These are phyloP conservation scores for Theobroma cacao DNA, from an alignment of 345 rosid species.

Conservation along the genomic window DNA sequence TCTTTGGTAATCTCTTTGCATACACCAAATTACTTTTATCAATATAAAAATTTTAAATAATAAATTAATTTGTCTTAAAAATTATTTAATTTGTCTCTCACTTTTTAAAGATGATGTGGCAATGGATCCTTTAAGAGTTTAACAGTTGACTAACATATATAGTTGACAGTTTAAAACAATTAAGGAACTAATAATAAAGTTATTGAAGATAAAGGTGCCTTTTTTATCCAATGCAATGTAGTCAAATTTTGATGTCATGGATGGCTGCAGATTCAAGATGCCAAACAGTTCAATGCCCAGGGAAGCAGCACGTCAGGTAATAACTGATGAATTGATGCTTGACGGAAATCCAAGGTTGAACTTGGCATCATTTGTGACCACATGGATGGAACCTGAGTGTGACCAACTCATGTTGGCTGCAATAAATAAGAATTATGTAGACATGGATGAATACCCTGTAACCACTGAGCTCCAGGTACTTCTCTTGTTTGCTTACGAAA, in stretches of 20 bases:
- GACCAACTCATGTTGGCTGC: slow-evolving; percentile 67
- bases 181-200: background rate
- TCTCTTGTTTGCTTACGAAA: background rate
- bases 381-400: slow-evolving; percentile 93
- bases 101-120: too few relatives aligned
- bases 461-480: slow-evolving; percentile 77
- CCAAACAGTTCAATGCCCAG: slow-evolving; percentile 61
- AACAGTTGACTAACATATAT: too few relatives aligned
- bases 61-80: too few relatives aligned
- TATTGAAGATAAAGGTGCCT: background rate
- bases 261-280: slow-evolving; percentile 52
- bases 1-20: too few relatives aligned
- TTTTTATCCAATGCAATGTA: background rate
- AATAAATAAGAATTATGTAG: slow-evolving; percentile 72
- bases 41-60: too few relatives aligned
- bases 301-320: slow-evolving; percentile 78
- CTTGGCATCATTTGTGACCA: slow-evolving; percentile 75
- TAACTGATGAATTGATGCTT: slow-evolving; percentile 74
- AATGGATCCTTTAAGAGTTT: too few relatives aligned
- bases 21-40: too few relatives aligned
- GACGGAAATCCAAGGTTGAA: slow-evolving; percentile 83
- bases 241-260: background rate
- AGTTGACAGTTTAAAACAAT: too few relatives aligned
- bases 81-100: too few relatives aligned
- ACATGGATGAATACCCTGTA: slow-evolving; percentile 85